Evolutionary conservation across 352 stramenopile species (phyloP).

Genomic region (Phytophthora foliorum): DNA sequence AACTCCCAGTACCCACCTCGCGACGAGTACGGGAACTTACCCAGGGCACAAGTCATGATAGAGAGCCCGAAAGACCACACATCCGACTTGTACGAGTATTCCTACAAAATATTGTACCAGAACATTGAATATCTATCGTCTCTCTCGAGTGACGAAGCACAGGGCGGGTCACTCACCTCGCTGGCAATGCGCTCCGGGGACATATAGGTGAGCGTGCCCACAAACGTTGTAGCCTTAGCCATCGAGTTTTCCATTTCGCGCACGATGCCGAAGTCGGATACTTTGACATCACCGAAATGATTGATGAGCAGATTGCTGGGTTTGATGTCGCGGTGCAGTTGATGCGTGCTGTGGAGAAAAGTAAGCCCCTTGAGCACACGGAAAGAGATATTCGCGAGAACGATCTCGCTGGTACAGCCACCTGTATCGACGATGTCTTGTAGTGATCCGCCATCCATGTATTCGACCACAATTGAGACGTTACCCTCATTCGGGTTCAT

Average conservation of each 20-base stretch:
- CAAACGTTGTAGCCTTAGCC: slow-evolving; percentile 91
- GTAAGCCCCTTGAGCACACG: slow-evolving; percentile 88
- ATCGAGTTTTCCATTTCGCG: slow-evolving; percentile 89
- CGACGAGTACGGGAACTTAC: slow-evolving; percentile 89
- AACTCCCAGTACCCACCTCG: slow-evolving; percentile 92
- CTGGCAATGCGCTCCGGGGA: slow-evolving; percentile 94
- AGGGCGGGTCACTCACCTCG: slow-evolving; percentile 43
- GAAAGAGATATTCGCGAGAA: slow-evolving; percentile 92
- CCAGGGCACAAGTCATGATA: slow-evolving; percentile 92
- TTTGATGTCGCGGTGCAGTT: slow-evolving; percentile 96
- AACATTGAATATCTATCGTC: not conserved
- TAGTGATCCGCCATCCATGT: slow-evolving; percentile 95
- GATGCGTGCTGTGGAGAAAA: slow-evolving; percentile 92
- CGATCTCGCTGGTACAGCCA: slow-evolving; percentile 86
- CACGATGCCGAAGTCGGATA: slow-evolving; percentile 89
- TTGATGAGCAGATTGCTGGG: slow-evolving; percentile 95
- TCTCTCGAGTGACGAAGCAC: not conserved
- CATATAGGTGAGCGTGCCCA: slow-evolving; percentile 95
- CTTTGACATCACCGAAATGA: slow-evolving; percentile 92
- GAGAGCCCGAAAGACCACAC: slow-evolving; percentile 89
- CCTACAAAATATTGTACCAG: slow-evolving; percentile 29
- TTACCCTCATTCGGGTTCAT: slow-evolving; percentile 93
- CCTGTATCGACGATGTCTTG: slow-evolving; percentile 94
- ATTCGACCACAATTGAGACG: slow-evolving; percentile 96
- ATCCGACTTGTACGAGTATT: slow-evolving; percentile 91